Percentiles rank a stretch among this genome's conserved stretches.
These are phyloP conservation scores for Polyporus arcularius DNA, from an alignment of 768 basidiomycete species.

Conservation along the genomic window DNA sequence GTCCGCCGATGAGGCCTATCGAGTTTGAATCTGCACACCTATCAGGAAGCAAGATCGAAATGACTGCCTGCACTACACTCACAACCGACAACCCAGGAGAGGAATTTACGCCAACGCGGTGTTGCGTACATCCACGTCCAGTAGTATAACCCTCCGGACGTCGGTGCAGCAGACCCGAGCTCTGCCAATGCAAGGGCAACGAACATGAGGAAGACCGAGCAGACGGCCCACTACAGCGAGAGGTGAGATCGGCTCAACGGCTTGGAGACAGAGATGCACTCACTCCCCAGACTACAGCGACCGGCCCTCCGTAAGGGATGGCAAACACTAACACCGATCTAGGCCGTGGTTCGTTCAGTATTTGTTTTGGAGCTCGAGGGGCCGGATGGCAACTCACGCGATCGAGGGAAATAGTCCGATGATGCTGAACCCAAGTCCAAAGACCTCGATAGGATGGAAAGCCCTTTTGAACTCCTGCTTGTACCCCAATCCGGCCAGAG, in stretches of 20 bases:
- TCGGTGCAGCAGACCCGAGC: slow-evolving; percentile 37
- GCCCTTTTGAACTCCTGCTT: slow-evolving; percentile 58
- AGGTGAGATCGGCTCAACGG: neutral
- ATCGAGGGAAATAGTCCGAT: slow-evolving; percentile 32
- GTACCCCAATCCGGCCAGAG: slow-evolving; percentile 45
- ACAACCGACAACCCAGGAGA: slow-evolving; percentile 44
- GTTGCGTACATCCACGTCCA: slow-evolving; percentile 38
- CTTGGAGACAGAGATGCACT: slow-evolving; percentile 20
- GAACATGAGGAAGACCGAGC: slow-evolving; percentile 34
- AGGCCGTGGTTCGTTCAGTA: neutral
- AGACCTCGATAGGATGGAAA: slow-evolving; percentile 49
- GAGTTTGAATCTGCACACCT: slow-evolving; percentile 32
- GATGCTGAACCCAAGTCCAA: slow-evolving; percentile 34
- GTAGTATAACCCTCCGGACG: slow-evolving; percentile 39
- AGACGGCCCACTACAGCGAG: slow-evolving; percentile 33
- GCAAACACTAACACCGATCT: slow-evolving; percentile 52
- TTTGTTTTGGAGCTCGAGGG: neutral
- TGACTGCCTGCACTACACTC: slow-evolving; percentile 6
- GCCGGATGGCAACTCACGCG: neutral
- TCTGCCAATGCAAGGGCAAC: slow-evolving; percentile 38
- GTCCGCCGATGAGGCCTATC: slow-evolving; percentile 37
- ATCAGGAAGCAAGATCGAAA: neutral
- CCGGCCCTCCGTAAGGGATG: slow-evolving; percentile 66
- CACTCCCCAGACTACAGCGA: slow-evolving; percentile 73
- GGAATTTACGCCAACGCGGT: slow-evolving; percentile 35